Conservation (phyloP, 805 yeast species). For the Ogataea trehaloabstinens region DNA sequence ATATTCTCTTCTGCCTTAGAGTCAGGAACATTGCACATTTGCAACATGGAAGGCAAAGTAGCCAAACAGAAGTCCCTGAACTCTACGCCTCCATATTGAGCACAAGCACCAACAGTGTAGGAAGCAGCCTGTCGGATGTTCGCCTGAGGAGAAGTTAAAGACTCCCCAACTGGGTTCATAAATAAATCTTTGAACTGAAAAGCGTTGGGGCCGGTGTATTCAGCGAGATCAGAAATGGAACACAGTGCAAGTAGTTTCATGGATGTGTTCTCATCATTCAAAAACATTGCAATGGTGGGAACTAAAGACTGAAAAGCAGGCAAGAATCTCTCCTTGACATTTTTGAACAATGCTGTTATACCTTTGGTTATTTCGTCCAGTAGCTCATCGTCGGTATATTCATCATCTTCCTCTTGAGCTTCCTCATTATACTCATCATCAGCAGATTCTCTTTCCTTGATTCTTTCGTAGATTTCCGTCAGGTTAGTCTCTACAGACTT, state of each 20-base stretch:
- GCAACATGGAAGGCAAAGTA: conserved; percentile 72
- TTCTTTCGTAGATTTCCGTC: conserved; percentile 66
- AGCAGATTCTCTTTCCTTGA: conserved; percentile 65
- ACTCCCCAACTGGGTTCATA: conserved; percentile 60
- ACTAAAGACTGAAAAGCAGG: conserved; percentile 62
- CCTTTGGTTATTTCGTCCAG: conserved; percentile 82
- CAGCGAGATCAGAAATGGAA: conserved; percentile 76
- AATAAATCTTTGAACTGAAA: conserved; percentile 63
- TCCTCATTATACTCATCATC: conserved; percentile 91
- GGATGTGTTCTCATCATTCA: conserved; percentile 66
- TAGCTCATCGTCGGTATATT: conserved; percentile 84
- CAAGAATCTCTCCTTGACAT: conserved; percentile 54
- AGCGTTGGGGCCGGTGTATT: conserved; percentile 71
- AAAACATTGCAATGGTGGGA: conserved; percentile 59
- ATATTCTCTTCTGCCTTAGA: conserved; percentile 83
- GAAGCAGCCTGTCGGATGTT: conserved; percentile 85
- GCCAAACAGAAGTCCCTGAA: conserved; percentile 64
- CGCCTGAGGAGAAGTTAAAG: conserved; percentile 64
- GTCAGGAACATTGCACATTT: conserved; percentile 72
- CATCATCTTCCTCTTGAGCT: conserved; percentile 79
- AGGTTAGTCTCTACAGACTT: conserved; percentile 59
- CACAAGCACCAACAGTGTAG: conserved; percentile 80
- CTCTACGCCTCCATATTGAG: conserved; percentile 69
- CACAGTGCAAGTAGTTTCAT: conserved; percentile 76
- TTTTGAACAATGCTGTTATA: conserved; percentile 66